Percentiles rank a stretch among this genome's conserved stretches.
Conservation (phyloP, 306 rosid genomes). For the Cucumis hystrix region DNA sequence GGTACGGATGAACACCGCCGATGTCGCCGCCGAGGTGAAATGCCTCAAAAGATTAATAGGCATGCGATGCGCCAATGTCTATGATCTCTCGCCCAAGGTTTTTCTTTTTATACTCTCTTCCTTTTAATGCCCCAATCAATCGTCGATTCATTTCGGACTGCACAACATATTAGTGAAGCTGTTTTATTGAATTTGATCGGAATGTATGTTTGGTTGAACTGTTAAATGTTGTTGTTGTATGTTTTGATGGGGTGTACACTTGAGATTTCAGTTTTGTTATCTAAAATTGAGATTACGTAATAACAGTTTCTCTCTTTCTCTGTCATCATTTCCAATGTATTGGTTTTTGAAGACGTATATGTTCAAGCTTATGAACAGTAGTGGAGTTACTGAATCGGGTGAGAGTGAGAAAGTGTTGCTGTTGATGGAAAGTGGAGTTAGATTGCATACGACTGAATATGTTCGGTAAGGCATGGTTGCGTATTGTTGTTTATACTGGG, state of each 20-base stretch:
- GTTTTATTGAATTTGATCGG: background rate
- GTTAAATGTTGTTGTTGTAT: background rate
- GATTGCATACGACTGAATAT: slow-evolving; percentile 82
- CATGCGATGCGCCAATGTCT: slow-evolving; percentile 95
- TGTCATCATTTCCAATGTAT: background rate
- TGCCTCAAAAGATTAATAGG: slow-evolving; percentile 75
- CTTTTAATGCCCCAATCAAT: background rate
- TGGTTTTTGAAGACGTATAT: slow-evolving; percentile 56
- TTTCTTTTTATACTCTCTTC: background rate
- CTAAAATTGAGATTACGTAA: background rate
- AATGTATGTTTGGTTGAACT: background rate
- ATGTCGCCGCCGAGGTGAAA: slow-evolving; percentile 96
- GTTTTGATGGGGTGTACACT: background rate
- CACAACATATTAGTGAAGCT: background rate
- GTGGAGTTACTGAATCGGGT: slow-evolving; percentile 87
- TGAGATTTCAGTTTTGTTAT: background rate
- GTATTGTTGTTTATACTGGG: background rate
- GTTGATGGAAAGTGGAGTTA: slow-evolving; percentile 85
- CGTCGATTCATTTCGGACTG: background rate
- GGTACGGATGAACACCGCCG: slow-evolving; percentile 99
- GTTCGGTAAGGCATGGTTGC: slow-evolving; percentile 36
- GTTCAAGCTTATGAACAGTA: slow-evolving; percentile 87
- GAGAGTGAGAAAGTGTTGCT: slow-evolving; percentile 91
- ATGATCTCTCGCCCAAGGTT: slow-evolving; percentile 92
- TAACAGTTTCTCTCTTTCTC: background rate